Conservation (phyloP, 176 grass and related monocot species). For the Oryza longistaminata region DNA sequence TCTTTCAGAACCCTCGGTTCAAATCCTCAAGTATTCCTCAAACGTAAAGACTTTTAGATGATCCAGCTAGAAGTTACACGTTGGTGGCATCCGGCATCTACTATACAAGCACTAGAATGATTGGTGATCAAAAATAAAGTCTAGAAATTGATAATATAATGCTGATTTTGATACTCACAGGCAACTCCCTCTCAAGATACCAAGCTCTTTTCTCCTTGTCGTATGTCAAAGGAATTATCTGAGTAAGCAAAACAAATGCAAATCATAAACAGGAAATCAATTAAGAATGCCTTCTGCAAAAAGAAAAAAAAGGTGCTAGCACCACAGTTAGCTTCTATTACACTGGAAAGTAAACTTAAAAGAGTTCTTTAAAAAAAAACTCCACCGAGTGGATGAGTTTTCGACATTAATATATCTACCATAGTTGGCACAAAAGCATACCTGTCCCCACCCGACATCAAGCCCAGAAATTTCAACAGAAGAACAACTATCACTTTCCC, state of each 20-base stretch:
- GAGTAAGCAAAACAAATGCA: constrained; percentile 14
- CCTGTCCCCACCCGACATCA: constrained; percentile 95
- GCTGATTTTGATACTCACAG: constrained; percentile 55
- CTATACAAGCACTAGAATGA: background rate
- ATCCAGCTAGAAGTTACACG: background rate
- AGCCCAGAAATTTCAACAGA: constrained; percentile 95
- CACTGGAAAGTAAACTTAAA: background rate
- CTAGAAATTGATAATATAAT: background rate
- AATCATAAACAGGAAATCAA: background rate
- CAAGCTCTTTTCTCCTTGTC: constrained; percentile 62
- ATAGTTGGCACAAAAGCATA: constrained; percentile 45
- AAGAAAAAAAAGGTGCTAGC: background rate
- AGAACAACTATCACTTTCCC: constrained; percentile 68
- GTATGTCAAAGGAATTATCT: constrained; percentile 71
- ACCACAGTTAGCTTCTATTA: background rate
- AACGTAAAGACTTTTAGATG: background rate
- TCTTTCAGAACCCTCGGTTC: background rate
- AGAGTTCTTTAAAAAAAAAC: background rate
- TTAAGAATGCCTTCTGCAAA: background rate
- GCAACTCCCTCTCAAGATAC: constrained; percentile 76
- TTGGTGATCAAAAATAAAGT: background rate
- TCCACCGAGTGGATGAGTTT: background rate
- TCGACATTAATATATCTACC: background rate
- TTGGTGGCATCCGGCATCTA: background rate
- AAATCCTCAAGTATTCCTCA: background rate